Base-by-base conservation (phyloP, 345 rosid genomes). In the Nephelium lappaceum region DNA sequence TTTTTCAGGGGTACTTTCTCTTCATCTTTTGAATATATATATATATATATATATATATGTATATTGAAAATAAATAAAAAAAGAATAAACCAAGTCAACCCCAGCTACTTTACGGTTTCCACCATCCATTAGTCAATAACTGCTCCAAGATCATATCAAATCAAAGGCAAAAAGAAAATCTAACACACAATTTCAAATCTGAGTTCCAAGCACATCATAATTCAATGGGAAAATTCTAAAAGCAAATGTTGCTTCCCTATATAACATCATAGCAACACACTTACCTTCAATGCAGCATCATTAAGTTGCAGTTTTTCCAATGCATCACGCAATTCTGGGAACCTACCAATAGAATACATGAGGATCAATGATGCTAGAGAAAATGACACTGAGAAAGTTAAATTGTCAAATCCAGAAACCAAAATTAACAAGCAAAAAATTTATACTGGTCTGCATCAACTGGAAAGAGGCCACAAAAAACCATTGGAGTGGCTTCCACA, bases 401-500 rank as follows among this genome's bases (percentile, higher is more conserved):
- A 67, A 67, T 42, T 27, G 24, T 27, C 16, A 14, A 75, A 24
- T 53, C n/a, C 27, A 79, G 71, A 69, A 43, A 67, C 41, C 53
- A 76, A 81, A 43, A 63, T 69, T 82, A 77, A 39, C 2, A 77
- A 57, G 72, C 63, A 68, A 80, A 58, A 86, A 66, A 41, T 73
- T 75, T 83, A 75, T 91, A 95, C 99, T 92, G 99, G 91, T 95
- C 98, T 47, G 99, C 98, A 80, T 95, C 99, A 83, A 95, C 95
- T 68, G 99, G 99, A 80, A 95, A 95, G 68, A 95, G 88, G 86
- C 99, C 99, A 77, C 99, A 93, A 79, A 95, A 95, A 86, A 95
- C 99, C 97, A 92, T 95, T 58, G 99, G 98, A 25, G 99, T 95
- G 81, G 95, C 99, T 90, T 95, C 97, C 84, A 88, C 93, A 53